Percentiles rank a stretch among this genome's conserved stretches.
These are phyloP conservation scores for Colletotrichum lentis DNA, from an alignment of 2,329 filamentous ascomycete genomes.

Conservation along the genomic window DNA sequence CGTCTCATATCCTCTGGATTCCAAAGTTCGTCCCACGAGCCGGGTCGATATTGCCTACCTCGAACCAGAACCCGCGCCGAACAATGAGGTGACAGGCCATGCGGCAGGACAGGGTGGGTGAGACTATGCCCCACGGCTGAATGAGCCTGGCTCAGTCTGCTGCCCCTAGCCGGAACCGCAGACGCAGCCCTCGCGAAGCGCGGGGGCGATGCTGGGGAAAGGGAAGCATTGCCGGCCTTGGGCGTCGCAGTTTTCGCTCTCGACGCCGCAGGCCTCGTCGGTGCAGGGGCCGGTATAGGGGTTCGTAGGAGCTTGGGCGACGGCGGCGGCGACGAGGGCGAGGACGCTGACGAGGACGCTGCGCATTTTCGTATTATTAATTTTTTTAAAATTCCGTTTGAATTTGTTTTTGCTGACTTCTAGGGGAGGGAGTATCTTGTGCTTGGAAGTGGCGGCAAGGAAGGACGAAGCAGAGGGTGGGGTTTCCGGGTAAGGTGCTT, in stretches of 20 bases:
- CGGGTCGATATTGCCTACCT: neutral
- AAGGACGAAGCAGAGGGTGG: neutral
- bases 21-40: neutral
- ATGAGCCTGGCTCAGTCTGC: neutral
- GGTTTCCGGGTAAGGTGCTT: too few relatives aligned
- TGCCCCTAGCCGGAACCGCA: conserved; percentile 27
- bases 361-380: conserved; percentile 13
- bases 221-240: conserved; percentile 35
- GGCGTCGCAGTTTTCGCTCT: conserved; percentile 26
- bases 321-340: conserved; percentile 16
- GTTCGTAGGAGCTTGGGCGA: conserved; percentile 1
- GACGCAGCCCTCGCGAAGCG: conserved; percentile 32
- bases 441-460: neutral
- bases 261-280: conserved; percentile 28
- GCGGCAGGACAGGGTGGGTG: too few relatives aligned
- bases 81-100: conserved; percentile 5
- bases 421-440: neutral
- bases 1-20: neutral
- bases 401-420: neutral
- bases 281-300: conserved; percentile 29
- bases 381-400: too few relatives aligned
- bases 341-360: conserved; percentile 16
- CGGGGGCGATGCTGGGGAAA: conserved; percentile 31
- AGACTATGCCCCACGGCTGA: conserved; percentile 12
- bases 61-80: conserved; percentile 14